Evolutionary conservation across 1,139 yeast genomes (phyloP).

Genomic region (Lodderomyces metapsilosis): DNA sequence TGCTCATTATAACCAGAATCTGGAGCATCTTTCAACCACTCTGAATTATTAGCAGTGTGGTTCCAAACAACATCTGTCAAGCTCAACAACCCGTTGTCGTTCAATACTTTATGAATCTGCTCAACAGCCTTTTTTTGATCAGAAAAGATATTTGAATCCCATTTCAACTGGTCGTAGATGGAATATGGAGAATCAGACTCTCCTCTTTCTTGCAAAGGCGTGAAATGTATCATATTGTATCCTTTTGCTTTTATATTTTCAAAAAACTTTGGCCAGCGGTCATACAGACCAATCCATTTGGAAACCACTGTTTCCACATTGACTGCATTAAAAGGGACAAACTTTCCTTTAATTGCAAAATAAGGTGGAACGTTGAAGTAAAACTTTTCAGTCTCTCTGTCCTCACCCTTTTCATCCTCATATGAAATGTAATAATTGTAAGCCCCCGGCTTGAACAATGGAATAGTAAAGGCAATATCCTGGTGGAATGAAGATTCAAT

Average conservation of each 20-base stretch:
- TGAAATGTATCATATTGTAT: conserved; percentile 93
- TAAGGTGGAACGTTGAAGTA: conserved; percentile 85
- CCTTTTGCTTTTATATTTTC: conserved; percentile 65
- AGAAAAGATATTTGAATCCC: conserved; percentile 67
- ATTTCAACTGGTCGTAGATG: conserved; percentile 76
- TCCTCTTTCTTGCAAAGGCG: conserved; percentile 90
- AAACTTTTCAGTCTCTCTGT: conserved; percentile 48
- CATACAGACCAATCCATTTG: conserved; percentile 80
- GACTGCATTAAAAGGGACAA: conserved; percentile 74
- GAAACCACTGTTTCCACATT: conserved; percentile 84
- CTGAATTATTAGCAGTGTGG: conserved; percentile 89
- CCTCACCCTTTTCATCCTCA: conserved; percentile 25
- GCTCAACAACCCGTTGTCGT: conserved; percentile 62
- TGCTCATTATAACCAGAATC: conserved; percentile 83
- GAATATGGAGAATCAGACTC: conserved; percentile 91
- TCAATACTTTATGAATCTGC: conserved; percentile 41
- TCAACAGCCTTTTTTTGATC: conserved; percentile 30
- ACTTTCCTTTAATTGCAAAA: conserved; percentile 53
- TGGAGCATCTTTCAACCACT: conserved; percentile 82
- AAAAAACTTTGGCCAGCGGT: conserved; percentile 66
- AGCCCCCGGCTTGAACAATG: conserved; percentile 74
- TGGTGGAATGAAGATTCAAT: conserved; percentile 52
- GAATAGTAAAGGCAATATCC: conserved; percentile 61
- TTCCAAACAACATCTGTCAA: conserved; percentile 92
- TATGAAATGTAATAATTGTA: conserved; percentile 62